Conservation (phyloP, 176 grass and related monocot species). For the Aegilops sharonensis region DNA sequence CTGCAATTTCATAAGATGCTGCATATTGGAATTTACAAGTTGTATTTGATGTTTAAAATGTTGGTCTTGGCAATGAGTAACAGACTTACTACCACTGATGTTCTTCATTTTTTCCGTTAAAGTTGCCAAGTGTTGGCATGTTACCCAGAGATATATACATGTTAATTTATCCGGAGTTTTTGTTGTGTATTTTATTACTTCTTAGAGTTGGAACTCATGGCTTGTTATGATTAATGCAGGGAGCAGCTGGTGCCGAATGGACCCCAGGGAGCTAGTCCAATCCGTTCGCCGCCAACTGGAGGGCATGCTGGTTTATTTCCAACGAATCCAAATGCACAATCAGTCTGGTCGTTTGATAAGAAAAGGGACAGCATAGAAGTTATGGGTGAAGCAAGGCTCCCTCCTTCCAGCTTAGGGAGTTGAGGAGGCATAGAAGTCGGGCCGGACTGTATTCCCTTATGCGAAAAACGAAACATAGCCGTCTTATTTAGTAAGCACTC, state of each 20-base stretch:
- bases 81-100: background rate
- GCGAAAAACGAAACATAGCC: constrained; percentile 22
- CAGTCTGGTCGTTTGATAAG: constrained; percentile 77
- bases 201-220: background rate
- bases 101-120: background rate
- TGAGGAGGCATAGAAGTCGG: constrained; percentile 13
- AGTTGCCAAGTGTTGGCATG: background rate
- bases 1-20: background rate
- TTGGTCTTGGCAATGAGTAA: constrained; percentile 17
- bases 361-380: constrained; percentile 51
- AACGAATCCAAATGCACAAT: constrained; percentile 58
- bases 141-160: background rate
- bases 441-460: constrained; percentile 43
- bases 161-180: background rate
- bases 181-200: background rate
- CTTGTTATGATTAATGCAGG: constrained; percentile 33
- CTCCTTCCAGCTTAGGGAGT: constrained; percentile 19
- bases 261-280: constrained; percentile 37
- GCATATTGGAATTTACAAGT: background rate
- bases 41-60: background rate
- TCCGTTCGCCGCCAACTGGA: constrained; percentile 9
- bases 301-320: constrained; percentile 38
- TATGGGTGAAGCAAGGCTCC: constrained; percentile 34
- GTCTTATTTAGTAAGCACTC: constrained; percentile 38
- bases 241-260: constrained; percentile 48